Base-by-base conservation (phyloP, 495 filamentous ascomycete genomes). In the Neurospora sp. region DNA sequence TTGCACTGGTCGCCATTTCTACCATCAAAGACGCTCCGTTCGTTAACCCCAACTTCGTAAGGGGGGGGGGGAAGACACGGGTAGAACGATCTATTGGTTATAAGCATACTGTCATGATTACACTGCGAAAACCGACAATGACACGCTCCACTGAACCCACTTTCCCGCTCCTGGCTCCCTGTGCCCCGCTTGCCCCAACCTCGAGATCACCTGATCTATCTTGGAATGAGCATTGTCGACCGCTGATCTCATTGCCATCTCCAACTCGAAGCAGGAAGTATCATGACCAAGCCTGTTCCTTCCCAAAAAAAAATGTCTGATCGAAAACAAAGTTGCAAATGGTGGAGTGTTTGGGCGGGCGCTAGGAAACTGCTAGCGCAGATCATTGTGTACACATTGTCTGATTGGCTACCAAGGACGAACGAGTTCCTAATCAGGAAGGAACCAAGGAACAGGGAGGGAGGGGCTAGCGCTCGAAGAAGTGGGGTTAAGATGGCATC, bases 401-500 rank as follows among this genome's bases (percentile, higher is more conserved):
- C 14, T 62, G 70, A 79, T 79, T 70, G 78, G 78, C 66, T 74
- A 44, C 18, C 54, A 5, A n/a, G 20, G 73, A 40, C 70, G 27
- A 38, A 20, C 39, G 60, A 73, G 71, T 78, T 79, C 78, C 78
- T 74, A 78, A 79, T 78, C 73, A 69, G 78, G 78, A 72, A 78
- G 78, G 78, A 75, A 71, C 54, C 54, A 42, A 14, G 37, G 31
- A 69, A 41, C 77, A 62, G 27, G 54, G 54, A 35, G 6, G 5
- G 6, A 9, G 54, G 20, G 54, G 54, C 14, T 35, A 31, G 54
- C 23, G 7, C 4, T 35, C 12, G 2, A 18, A 2, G 54, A 35
- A 62, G 54, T 35, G 54, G 54, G 54, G 12, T 54, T 0, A 2
- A 7, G 5, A 62, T 9, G 6, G 54, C 54, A 66, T 66, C 14